phyloP scores from a whole-genome alignment of 2,329 filamentous ascomycete species.

The Diaporthe sp. region DNA sequence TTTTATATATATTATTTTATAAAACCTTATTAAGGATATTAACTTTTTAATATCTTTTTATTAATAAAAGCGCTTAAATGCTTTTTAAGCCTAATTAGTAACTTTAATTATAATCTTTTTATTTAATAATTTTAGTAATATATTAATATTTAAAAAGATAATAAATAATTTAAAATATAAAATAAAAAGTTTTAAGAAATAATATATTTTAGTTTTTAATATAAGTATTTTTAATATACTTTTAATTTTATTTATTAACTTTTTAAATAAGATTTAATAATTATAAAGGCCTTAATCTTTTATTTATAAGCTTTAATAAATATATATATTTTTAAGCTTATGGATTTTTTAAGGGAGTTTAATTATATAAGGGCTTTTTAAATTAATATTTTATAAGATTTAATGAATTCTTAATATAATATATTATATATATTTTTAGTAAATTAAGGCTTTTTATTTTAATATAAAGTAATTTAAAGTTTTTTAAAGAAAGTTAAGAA shows the following conservation, averaged over 20 bases:
- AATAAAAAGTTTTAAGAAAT: no score
- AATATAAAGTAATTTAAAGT: no score
- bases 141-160: no score
- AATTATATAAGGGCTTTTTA: background rate
- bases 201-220: background rate
- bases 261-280: background rate
- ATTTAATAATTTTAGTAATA: no score
- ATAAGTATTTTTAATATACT: background rate
- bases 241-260: background rate
- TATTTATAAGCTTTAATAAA: background rate
- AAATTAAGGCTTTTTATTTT: background rate
- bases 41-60: no score
- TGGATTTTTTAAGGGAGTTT: background rate
- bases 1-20: no score
- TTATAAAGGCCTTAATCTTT: background rate
- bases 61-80: no score
- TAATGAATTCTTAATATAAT: background rate
- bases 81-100: no score
- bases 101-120: no score
- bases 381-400: background rate
- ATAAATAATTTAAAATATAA: no score
- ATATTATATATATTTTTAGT: background rate
- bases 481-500: background rate
- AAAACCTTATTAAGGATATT: no score
- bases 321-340: background rate